Evolutionary conservation across 1,284 basidiomycete species (phyloP), one percentile per base, ranked within the genome.

Genomic region (Heterobasidion occidentale): DNA sequence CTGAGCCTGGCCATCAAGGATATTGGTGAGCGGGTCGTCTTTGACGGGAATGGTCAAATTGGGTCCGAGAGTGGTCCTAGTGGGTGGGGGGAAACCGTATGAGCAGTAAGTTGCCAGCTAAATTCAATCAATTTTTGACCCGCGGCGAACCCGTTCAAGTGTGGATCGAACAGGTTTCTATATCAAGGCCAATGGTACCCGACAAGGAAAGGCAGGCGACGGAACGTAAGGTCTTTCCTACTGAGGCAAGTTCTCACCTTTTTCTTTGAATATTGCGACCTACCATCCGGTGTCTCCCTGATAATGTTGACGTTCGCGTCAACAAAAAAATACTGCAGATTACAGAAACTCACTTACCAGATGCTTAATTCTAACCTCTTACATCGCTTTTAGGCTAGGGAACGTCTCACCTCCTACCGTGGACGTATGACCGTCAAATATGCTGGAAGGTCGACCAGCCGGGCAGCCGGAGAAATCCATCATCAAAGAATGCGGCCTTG

Each of bases 381-480:
- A 44, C 35, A 45, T 49, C 47, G 17, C 7, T 57, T 54, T 19
- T 65, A 96, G 92, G 89, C 93, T 56, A 86, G 96, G 49, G 96
- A 99, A 77, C 81, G 96, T 15, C 73, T 98, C 49, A 86, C 90
- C 3, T 95, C 94, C 3, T 99, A 99, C 71, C 86, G 90, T 46
- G 94, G 92, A 7, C 84, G 88, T 54, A 91, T 99, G 84, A 90
- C 86, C n/a, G 86, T 90, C 45, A 92, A 66, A 70, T 99, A 56
- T 87, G 86, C 62, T 98, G 93, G 92, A 87, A 84, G 55, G 83
- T 98, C 59, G 74, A 76, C 15, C 74, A 75, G 33, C 87, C 90
- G 75, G 77, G 35, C 79, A 81, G n/a, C 81, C 88, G 20, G 81
- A 82, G 56, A 42, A 42, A n/a, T 42, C 38, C 4, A n/a, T 91